These are phyloP conservation scores for Hyaloscypha variabilis DNA, from an alignment of 495 filamentous ascomycete species.

Conservation along the genomic window DNA sequence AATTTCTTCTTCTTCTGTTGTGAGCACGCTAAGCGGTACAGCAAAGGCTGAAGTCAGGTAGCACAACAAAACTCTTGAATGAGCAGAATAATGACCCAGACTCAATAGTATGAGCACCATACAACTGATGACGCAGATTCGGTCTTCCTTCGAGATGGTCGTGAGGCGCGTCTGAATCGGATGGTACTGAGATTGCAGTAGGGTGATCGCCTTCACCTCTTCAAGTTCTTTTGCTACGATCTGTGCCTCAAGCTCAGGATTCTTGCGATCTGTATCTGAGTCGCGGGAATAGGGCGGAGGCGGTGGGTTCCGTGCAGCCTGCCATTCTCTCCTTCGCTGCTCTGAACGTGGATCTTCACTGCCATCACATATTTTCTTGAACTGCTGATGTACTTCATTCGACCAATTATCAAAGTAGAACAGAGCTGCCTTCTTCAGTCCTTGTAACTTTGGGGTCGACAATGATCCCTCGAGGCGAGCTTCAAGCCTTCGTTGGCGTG, in stretches of 20 bases:
- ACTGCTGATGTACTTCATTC: slow-evolving; percentile 12
- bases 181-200: slow-evolving; percentile 42
- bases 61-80: slow-evolving; percentile 76
- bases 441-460: slow-evolving; percentile 20
- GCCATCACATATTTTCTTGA: slow-evolving; percentile 19
- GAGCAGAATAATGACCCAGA: slow-evolving; percentile 75
- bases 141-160: slow-evolving; percentile 46
- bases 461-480: slow-evolving; percentile 18
- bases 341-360: slow-evolving; percentile 28
- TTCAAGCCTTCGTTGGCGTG: slow-evolving; percentile 23
- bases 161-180: slow-evolving; percentile 47
- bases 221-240: slow-evolving; percentile 23
- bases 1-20: slow-evolving; percentile 72
- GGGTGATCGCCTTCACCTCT: slow-evolving; percentile 37
- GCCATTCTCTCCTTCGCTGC: slow-evolving; percentile 28
- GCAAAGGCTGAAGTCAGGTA: slow-evolving; percentile 67
- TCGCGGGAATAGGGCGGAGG: slow-evolving; percentile 25
- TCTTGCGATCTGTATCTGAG: background rate
- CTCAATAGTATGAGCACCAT: slow-evolving; percentile 77
- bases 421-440: slow-evolving; percentile 23
- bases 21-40: slow-evolving; percentile 63
- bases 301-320: slow-evolving; percentile 22
- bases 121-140: slow-evolving; percentile 53
- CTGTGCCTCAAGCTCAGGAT: slow-evolving; percentile 2
- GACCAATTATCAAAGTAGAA: slow-evolving; percentile 30